A percentile compares a stretch with the other conserved stretches of the same genome.
phyloP scores from a whole-genome alignment of 2,329 filamentous ascomycete genomes.

The Penicillium psychrosexuale region DNA sequence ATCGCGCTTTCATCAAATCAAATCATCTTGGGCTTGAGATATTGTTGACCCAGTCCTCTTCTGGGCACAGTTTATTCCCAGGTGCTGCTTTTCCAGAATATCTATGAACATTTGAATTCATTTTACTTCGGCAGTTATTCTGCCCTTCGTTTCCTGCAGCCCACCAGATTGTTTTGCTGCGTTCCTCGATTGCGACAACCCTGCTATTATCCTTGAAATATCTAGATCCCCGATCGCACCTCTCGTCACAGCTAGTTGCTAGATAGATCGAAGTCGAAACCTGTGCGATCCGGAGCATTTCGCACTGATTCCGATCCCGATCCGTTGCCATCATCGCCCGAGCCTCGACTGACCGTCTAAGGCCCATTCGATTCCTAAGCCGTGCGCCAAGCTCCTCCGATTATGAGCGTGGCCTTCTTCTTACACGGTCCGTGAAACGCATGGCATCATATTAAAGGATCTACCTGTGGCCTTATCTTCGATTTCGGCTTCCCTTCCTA shows the following conservation, averaged over 20 bases:
- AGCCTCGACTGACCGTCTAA: neutral
- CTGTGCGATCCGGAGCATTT: neutral
- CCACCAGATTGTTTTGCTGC: neutral
- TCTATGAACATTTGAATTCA: neutral
- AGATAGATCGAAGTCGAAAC: neutral
- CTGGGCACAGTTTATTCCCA: neutral
- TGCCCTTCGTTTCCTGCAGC: neutral
- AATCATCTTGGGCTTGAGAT: constrained; percentile 10
- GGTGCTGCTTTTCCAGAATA: neutral
- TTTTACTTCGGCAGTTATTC: neutral
- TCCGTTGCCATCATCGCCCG: neutral
- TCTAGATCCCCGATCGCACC: neutral
- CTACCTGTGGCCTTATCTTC: constrained; percentile 13
- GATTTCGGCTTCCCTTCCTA: constrained; percentile 28
- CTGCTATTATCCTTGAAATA: constrained; percentile 1
- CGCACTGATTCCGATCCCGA: neutral
- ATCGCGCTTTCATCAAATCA: constrained; percentile 19
- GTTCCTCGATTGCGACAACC: constrained; percentile 11
- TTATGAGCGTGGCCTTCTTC: constrained; percentile 23
- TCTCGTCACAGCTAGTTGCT: neutral
- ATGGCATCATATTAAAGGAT: constrained; percentile 29
- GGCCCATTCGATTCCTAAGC: constrained; percentile 1
- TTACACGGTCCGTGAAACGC: constrained; percentile 23
- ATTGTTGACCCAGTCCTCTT: constrained; percentile 4
- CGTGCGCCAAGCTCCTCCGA: constrained; percentile 15